Evolutionary conservation across 164 flowering plant species (phyloP).

Genomic region (Sextonia rubra): DNA sequence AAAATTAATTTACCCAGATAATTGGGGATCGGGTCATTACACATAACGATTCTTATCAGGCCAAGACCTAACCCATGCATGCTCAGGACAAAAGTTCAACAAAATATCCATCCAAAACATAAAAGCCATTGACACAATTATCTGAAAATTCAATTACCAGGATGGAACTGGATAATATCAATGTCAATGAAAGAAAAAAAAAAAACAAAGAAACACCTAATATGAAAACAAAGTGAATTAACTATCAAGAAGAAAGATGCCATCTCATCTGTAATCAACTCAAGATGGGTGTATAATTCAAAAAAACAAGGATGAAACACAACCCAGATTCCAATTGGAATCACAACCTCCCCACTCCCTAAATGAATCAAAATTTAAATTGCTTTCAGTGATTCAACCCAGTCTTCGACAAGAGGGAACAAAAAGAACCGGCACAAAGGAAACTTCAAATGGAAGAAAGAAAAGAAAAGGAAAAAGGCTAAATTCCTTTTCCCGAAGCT

Average conservation of each 20-base stretch:
- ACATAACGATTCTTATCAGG: no score
- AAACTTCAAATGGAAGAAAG: background rate
- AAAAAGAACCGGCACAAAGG: background rate
- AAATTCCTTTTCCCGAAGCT: background rate
- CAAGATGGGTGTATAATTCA: background rate
- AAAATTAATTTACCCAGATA: no score
- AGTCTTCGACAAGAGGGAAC: background rate
- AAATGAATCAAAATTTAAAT: background rate
- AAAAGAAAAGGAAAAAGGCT: background rate
- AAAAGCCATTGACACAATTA: no score
- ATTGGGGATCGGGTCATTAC: no score
- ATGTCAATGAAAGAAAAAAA: no score
- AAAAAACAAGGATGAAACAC: background rate
- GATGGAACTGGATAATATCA: no score
- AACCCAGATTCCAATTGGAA: slow-evolving; percentile 6
- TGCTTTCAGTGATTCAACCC: background rate
- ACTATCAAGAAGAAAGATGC: background rate
- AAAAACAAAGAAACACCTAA: background rate
- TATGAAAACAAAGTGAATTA: no score
- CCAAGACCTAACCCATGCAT: no score
- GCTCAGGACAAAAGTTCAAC: no score
- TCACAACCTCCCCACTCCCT: background rate
- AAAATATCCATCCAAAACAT: no score
- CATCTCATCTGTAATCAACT: background rate
- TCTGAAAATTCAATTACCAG: no score